Conservation (phyloP, 1,139 yeast genomes). For the Pichia sp. region DNA sequence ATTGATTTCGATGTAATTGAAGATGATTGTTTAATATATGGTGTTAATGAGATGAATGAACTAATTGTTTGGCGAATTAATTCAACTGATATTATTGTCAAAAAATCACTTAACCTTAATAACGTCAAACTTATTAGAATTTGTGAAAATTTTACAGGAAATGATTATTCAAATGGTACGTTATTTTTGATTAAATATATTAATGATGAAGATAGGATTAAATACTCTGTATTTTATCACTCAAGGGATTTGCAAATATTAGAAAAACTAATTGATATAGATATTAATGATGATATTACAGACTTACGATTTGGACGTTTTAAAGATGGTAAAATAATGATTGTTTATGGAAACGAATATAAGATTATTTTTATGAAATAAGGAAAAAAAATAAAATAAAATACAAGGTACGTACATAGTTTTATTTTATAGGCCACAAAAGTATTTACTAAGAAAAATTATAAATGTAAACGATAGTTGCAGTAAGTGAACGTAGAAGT, state of each 20-base stretch:
- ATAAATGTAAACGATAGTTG: too few species aligned
- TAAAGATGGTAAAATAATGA: neutral
- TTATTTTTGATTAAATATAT: slow-evolving; percentile 1
- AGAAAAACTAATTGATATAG: slow-evolving; percentile 1
- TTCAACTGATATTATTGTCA: neutral
- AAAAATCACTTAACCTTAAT: neutral
- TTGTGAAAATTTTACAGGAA: slow-evolving; percentile 15
- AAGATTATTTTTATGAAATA: neutral
- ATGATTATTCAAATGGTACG: slow-evolving; percentile 10
- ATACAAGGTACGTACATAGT: too few species aligned
- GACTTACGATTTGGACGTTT: neutral
- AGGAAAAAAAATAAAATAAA: neutral
- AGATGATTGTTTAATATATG: slow-evolving; percentile 49
- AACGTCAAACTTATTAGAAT: slow-evolving; percentile 21
- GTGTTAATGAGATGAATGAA: slow-evolving; percentile 26
- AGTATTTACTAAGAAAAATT: too few species aligned
- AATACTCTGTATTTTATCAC: neutral
- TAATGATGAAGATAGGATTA: neutral
- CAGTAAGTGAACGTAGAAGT: too few species aligned
- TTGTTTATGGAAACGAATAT: neutral
- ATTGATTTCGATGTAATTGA: slow-evolving; percentile 39
- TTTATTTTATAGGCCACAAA: too few species aligned
- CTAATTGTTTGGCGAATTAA: slow-evolving; percentile 40
- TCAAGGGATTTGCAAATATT: neutral
- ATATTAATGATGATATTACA: neutral